phyloP scores from a whole-genome alignment of 495 filamentous ascomycete genomes.

The Penicillium bovifimosum region DNA sequence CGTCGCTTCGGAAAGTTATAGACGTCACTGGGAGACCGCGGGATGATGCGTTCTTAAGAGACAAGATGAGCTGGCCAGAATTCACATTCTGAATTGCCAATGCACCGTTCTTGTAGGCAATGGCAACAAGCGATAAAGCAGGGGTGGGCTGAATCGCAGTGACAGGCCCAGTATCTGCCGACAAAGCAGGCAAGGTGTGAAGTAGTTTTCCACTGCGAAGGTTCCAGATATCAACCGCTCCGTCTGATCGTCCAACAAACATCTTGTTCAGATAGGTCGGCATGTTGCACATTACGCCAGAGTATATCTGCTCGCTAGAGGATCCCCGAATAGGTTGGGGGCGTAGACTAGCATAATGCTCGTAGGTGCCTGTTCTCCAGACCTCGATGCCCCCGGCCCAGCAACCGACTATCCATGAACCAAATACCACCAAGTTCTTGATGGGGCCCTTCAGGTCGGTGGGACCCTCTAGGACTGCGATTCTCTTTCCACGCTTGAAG shows the following conservation, averaged over 20 bases:
- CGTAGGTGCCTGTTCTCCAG: constrained; percentile 78
- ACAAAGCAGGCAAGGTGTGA: constrained; percentile 72
- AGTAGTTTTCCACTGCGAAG: constrained; percentile 82
- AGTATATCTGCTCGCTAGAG: constrained; percentile 52
- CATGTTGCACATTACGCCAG: constrained; percentile 71
- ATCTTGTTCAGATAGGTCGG: constrained; percentile 95
- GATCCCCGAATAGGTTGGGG: constrained; percentile 39
- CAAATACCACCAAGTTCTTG: constrained; percentile 73
- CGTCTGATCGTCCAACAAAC: constrained; percentile 77
- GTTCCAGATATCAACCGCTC: constrained; percentile 97
- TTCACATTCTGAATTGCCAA: constrained; percentile 76
- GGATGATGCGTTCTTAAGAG: constrained; percentile 54
- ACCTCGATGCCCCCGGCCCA: constrained; percentile 71
- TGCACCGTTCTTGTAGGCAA: constrained; percentile 75
- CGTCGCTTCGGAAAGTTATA: constrained; percentile 88
- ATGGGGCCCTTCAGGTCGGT: constrained; percentile 59
- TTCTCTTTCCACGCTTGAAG: constrained; percentile 87
- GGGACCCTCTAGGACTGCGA: constrained; percentile 65
- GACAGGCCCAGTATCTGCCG: constrained; percentile 62
- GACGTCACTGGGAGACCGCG: constrained; percentile 57
- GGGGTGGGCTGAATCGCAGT: constrained; percentile 79
- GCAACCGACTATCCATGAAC: constrained; percentile 85
- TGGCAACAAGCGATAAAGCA: constrained; percentile 76
- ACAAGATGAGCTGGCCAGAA: constrained; percentile 62
- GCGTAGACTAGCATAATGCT: constrained; percentile 81